Conservation (phyloP, 805 yeast genomes). For the Clavispora phyllophila region DNA sequence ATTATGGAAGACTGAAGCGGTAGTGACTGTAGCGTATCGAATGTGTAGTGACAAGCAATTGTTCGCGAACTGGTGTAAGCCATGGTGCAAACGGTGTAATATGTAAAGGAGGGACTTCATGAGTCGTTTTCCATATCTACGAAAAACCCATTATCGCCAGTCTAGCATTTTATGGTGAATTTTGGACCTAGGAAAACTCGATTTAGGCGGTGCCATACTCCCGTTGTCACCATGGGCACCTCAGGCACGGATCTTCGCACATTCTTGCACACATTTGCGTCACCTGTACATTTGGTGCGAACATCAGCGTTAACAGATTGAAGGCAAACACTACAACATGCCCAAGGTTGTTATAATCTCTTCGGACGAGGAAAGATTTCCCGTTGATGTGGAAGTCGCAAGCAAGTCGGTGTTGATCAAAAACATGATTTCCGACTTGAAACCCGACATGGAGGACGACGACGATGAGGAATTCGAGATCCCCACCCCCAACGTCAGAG, state of each 20-base stretch:
- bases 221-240: too few species aligned
- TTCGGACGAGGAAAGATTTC: constrained; percentile 75
- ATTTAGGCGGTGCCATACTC: too few species aligned
- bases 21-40: too few species aligned
- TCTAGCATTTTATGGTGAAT: too few species aligned
- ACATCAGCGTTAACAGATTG: neutral
- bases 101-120: too few species aligned
- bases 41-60: too few species aligned
- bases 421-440: constrained; percentile 76
- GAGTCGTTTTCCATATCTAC: too few species aligned
- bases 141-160: too few species aligned
- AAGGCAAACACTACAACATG: constrained; percentile 10
- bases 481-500: constrained; percentile 87
- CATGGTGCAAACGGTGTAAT: too few species aligned
- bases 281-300: constrained; percentile 1
- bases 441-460: constrained; percentile 56
- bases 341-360: constrained; percentile 56
- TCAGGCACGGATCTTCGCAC: neutral
- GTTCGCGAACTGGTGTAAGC: too few species aligned
- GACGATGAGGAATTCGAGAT: constrained; percentile 56
- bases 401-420: constrained; percentile 81
- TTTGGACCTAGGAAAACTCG: too few species aligned
- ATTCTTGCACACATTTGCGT: neutral
- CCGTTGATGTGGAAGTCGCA: constrained; percentile 76
- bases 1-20: too few species aligned